Evolutionary conservation across 768 basidiomycete species (phyloP), one percentile per base, ranked within the genome.

Genomic region (Boletus rubropictus): DNA sequence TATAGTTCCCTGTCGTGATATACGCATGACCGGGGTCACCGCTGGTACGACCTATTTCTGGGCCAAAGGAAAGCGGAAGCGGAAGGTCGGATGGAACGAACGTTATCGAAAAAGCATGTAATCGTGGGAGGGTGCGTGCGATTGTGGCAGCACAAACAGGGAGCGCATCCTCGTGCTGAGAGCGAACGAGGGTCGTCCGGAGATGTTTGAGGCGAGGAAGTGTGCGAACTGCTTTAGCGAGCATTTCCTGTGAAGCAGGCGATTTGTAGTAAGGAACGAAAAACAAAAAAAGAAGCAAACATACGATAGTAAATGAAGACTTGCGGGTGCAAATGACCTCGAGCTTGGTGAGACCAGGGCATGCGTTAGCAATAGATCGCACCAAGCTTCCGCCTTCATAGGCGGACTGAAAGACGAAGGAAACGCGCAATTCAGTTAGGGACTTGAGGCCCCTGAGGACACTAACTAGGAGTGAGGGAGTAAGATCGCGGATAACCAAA

Each of bases 301-400:
- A 65, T 77, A 86, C 85, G 32, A 89, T 71, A 48, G 82, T 82
- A 62, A 89, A 83, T 1, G 84, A 85, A 10, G 86, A 81, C 54
- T 79, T 82, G 54, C 79, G 79, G 11, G 75, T 72, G 58, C 82
- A 86, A 14, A 80, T 79, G 34, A 89, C 65, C 51, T 84, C 79
- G 7, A 89, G 70, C 58, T 81, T 76, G 28, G 68, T 71, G 31
- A 89, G 70, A 43, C 75, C 73, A 10, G 86, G 85, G 56, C 85
- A 87, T 1, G 82, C 75, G 11, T 78, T 67, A 43, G 80, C 77
- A 47, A 89, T 74, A 4, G 82, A 80, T 37, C 82, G 78, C 28
- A 89, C 70, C 48, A 87, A 68, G 54, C 80, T 80, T 22, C 79
- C 81, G 56, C 82, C 82, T 54, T 89, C 86, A 57, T 87, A 87